Conservation (phyloP, 2,329 filamentous ascomycete species). For the Neofusicoccum laricinum region DNA sequence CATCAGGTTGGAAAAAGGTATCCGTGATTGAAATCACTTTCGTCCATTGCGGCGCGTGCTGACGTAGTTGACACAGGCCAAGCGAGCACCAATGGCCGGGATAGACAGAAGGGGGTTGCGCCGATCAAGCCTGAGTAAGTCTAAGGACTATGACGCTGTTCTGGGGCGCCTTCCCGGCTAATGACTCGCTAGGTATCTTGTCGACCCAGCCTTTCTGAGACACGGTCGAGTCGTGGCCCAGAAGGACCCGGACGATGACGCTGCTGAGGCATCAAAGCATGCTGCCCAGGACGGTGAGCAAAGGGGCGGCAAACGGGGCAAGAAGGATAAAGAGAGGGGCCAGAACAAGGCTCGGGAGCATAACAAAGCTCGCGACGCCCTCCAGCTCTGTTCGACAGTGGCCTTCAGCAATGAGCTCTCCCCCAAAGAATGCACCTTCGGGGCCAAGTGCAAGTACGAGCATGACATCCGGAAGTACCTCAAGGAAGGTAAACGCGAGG, state of each 20-base stretch:
- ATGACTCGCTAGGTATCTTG: conserved; percentile 29
- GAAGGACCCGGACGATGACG: conserved; percentile 51
- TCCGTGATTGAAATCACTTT: neutral
- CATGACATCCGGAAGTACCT: conserved; percentile 88
- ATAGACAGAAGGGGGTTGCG: conserved; percentile 55
- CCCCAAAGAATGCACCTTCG: conserved; percentile 70
- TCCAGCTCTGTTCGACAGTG: conserved; percentile 74
- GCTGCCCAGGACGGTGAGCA: conserved; percentile 39
- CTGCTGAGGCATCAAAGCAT: conserved; percentile 55
- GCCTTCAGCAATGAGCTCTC: conserved; percentile 76
- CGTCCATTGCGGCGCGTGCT: neutral
- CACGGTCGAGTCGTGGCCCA: conserved; percentile 17
- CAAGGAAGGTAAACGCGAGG: conserved; percentile 73
- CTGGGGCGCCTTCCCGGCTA: conserved; percentile 3
- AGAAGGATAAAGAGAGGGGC: conserved; percentile 61
- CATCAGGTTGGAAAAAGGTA: conserved; percentile 11
- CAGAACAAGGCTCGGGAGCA: conserved; percentile 85
- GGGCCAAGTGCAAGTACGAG: conserved; percentile 74
- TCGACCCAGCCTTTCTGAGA: conserved; percentile 29
- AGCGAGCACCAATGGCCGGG: conserved; percentile 15
- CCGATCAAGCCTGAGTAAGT: conserved; percentile 70
- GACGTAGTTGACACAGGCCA: conserved; percentile 3
- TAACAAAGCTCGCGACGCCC: conserved; percentile 72
- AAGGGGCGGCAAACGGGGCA: conserved; percentile 44
- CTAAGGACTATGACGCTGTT: conserved; percentile 18